Evolutionary conservation across 2,329 filamentous ascomycete genomes (phyloP).

Genomic region (Colletotrichum cereale): DNA sequence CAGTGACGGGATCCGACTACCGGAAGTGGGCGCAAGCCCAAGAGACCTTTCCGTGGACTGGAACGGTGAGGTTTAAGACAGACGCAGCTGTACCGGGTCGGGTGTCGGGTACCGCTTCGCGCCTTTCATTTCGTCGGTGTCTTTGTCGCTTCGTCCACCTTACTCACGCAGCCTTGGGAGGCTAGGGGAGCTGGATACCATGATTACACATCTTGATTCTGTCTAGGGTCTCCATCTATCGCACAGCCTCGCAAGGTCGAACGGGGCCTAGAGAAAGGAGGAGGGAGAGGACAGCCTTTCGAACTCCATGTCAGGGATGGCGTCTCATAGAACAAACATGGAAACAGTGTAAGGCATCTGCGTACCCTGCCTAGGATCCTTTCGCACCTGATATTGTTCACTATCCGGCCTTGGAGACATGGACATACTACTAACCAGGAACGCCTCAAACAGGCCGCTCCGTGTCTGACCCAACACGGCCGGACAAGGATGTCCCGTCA

Average conservation of each 20-base stretch:
- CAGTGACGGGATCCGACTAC: background rate
- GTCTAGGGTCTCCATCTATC: background rate
- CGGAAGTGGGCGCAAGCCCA: background rate
- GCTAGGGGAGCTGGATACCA: background rate
- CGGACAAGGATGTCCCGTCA: background rate
- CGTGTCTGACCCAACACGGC: background rate
- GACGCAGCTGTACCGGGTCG: background rate
- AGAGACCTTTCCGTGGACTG: background rate
- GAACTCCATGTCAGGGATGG: background rate
- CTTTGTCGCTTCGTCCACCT: background rate
- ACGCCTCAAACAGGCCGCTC: background rate
- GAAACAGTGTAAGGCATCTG: background rate
- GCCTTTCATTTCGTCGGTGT: background rate
- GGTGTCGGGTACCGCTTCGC: background rate
- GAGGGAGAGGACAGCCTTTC: background rate
- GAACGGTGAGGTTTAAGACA: background rate
- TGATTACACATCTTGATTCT: background rate
- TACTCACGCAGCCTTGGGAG: background rate
- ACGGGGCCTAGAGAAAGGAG: background rate
- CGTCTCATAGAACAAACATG: background rate
- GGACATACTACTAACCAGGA: background rate
- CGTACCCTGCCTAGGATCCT: background rate
- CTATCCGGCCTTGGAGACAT: background rate
- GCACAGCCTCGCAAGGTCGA: background rate
- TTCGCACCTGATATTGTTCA: background rate